Percentiles rank a stretch among this genome's conserved stretches.
Conservation (phyloP, 345 rosid genomes). For the Punica granatum region DNA sequence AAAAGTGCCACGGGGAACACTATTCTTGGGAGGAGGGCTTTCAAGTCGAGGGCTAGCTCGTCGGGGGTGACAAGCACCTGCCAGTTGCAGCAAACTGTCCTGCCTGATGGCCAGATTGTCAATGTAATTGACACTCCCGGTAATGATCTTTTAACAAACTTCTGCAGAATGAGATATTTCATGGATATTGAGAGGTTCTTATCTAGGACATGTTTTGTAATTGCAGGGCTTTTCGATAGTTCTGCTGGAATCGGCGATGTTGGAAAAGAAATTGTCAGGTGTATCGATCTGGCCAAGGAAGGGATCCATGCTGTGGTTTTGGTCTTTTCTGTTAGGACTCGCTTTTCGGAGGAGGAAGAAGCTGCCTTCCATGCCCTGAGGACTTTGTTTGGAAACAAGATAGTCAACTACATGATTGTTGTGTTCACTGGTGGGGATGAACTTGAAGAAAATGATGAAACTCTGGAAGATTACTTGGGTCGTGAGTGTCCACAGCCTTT, state of each 20-base stretch:
- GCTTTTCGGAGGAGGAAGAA: constrained; percentile 68
- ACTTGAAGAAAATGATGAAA: constrained; percentile 71
- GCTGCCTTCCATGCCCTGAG: constrained; percentile 59
- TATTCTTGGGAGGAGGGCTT: constrained; percentile 62
- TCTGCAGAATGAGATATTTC: not conserved
- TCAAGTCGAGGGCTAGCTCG: constrained; percentile 62
- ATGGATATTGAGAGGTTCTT: not conserved
- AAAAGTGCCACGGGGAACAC: constrained; percentile 93
- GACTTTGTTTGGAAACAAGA: constrained; percentile 64
- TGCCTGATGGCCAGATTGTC: constrained; percentile 56
- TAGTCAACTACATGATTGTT: constrained; percentile 67
- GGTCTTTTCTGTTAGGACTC: constrained; percentile 60
- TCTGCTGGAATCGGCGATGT: constrained; percentile 49
- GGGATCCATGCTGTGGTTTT: constrained; percentile 78
- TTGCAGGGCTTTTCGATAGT: constrained; percentile 75
- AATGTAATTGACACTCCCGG: constrained; percentile 96
- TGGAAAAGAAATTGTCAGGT: constrained; percentile 81
- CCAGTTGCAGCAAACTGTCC: constrained; percentile 44
- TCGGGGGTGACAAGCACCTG: constrained; percentile 69
- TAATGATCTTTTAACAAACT: constrained; percentile 14
- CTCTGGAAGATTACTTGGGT: constrained; percentile 63
- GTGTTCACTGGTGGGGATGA: constrained; percentile 94
- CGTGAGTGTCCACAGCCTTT: constrained; percentile 65
- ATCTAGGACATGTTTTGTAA: not conserved
- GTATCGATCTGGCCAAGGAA: constrained; percentile 72